Base-by-base conservation (phyloP, 2,329 filamentous ascomycete species). In the Aspergillus pseudonomiae region DNA sequence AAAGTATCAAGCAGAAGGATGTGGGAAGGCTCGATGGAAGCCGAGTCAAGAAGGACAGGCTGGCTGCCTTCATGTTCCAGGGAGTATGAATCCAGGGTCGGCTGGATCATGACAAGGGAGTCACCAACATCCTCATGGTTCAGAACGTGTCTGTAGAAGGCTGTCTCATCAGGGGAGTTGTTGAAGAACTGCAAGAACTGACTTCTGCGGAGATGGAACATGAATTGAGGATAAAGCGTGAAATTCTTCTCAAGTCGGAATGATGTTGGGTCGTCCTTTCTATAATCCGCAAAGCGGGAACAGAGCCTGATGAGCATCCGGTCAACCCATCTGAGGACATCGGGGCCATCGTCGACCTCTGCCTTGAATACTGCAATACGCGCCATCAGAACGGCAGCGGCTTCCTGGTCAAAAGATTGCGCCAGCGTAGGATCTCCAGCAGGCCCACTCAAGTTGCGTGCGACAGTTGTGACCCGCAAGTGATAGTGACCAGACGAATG, bases 181-280 rank as follows among this genome's bases (percentile, higher is more conserved):
- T 99, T 99, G 87, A 99, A 99, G 62, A 99, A 94, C 76, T 99
- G 95, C 68, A 99, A 81, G 84, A 99, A 99, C 79, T 98, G 95
- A 80, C 93, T 97, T 79, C 95, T 89, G 71, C 95, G 91, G 65
- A 99, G 86, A 79, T 99, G 95, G 85, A 99, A 99, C 95, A 99
- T 99, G 82, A 99, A 99, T 77, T 99, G 95, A 30, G 95, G 95
- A 75, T 99, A 99, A 19, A 99, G 86, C 0, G 94, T 98, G 76
- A 99, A 99, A 83, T 99, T 99, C 88, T 97, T 97, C 80, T 99
- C 95, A 67, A 97, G 81, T 41, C 93, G 88, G 88, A 99, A 99
- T 0, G 94, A 98, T 6, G 94, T 96, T 16, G 95, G 93, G 73
- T 99, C 95, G 76, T 99, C 95, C 81, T 99, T 99, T 67, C 95